These are phyloP conservation scores for Niebla homalea DNA, from an alignment of 495 filamentous ascomycete genomes.

Conservation along the genomic window DNA sequence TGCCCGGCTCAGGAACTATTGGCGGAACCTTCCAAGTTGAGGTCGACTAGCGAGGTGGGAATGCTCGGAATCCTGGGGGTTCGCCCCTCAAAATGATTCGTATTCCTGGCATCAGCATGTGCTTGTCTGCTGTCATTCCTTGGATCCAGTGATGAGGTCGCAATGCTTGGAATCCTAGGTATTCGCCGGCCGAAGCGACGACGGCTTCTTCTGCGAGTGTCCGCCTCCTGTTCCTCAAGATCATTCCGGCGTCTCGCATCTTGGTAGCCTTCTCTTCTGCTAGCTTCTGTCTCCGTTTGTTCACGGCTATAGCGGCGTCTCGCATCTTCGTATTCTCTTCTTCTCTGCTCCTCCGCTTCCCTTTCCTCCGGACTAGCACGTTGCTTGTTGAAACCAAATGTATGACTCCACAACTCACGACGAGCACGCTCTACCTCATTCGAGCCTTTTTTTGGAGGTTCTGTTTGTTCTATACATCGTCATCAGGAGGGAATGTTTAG, in stretches of 20 bases:
- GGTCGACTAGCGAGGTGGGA: too few species aligned
- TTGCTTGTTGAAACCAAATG: not conserved
- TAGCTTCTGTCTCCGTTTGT: too few species aligned
- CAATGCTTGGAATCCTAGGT: not conserved
- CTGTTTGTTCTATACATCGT: not conserved
- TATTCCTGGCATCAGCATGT: too few species aligned
- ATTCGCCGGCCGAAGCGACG: not conserved
- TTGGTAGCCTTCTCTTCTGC: too few species aligned
- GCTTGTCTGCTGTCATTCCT: too few species aligned
- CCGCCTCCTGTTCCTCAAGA: not conserved
- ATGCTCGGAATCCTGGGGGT: too few species aligned
- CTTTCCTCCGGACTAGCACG: not conserved
- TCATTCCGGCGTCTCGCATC: not conserved
- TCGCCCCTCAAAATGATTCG: too few species aligned
- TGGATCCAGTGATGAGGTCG: not conserved
- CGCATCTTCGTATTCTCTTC: not conserved
- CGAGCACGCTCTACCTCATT: not conserved
- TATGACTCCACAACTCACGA: conserved; percentile 2
- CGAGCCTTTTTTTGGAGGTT: not conserved
- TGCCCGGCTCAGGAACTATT: too few species aligned
- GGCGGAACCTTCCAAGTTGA: too few species aligned
- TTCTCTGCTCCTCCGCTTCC: not conserved
- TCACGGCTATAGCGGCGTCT: not conserved
- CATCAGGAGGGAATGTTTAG: not conserved
- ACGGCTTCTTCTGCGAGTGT: not conserved